These are phyloP conservation scores for Truncatella angustata DNA, from an alignment of 2,329 filamentous ascomycete genomes.

Conservation along the genomic window DNA sequence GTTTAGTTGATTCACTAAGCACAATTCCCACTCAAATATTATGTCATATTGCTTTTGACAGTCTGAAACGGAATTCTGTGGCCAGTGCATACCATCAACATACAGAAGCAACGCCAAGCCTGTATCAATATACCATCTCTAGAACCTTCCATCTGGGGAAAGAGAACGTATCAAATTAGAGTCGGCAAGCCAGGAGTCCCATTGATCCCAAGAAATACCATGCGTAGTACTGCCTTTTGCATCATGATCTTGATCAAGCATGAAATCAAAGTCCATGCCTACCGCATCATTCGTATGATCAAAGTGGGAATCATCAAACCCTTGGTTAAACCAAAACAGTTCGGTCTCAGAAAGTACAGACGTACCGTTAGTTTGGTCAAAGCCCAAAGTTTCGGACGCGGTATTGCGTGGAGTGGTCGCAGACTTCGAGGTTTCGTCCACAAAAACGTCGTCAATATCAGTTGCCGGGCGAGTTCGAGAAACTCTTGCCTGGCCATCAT, in stretches of 20 bases:
- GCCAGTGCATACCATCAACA: no score
- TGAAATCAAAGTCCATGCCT: neutral
- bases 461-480: no score
- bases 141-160: no score
- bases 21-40: no score
- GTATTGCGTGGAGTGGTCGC: neutral
- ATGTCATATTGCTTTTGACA: no score
- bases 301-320: neutral
- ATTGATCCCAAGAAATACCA: conserved; percentile 17
- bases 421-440: no score
- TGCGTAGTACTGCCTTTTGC: conserved; percentile 9
- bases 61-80: no score
- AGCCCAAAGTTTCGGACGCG: neutral
- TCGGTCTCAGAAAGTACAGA: conserved; percentile 11
- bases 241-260: conserved; percentile 9
- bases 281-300: conserved; percentile 1
- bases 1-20: no score
- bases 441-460: no score
- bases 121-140: no score
- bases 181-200: conserved; percentile 19
- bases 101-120: no score
- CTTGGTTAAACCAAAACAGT: conserved; percentile 17
- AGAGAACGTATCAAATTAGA: no score
- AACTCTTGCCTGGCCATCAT: neutral
- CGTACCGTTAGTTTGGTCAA: neutral